Evolutionary conservation across 257 asterid genomes (phyloP), one percentile per base, ranked within the genome.

Genomic region (Solanum sejunctum): DNA sequence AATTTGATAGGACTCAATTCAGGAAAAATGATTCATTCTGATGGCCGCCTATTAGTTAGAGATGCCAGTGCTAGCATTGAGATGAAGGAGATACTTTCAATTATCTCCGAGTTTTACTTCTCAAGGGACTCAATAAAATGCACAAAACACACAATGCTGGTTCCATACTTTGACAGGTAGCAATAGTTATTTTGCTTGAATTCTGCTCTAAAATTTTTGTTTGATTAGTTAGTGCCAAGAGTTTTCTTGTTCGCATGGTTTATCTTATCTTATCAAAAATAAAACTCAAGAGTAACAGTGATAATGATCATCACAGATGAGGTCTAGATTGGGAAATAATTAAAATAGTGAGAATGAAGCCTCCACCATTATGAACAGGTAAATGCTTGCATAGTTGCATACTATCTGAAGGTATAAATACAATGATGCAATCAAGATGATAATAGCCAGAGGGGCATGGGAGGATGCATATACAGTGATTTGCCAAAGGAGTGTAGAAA

Each of bases 81-180:
- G 87, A 87, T 88, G 92, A 88, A 86, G 69, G 93, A 92, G 66
- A 78, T 92, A 17, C 88, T 92, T 84, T 86, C 95, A 11, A 83
- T 88, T 55, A 88, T 93, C 60, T 86, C 93, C 56, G 91, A 91
- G 77, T 73, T 90, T 54, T 85, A 87, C 87, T 84, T 86, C 28
- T 73, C 90, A 47, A 92, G 87, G 87, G 87, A 73, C 86, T 61
- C 94, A 10, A 89, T 57, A 26, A 94, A 91, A 75, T 87, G 90
- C 60, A 86, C 88, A 75, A 93, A 90, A 89, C 97, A 84, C 83
- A 73, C 97, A 18, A 82, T 94, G 96, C 84, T 97, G 86, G 99
- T 97, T 86, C 99, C 99, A 15, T 94, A 88, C 89, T 97, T 97
- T 47, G 97, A 94, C 89, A 91, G 99, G 99, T 95, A 90, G 80